A percentile compares a stretch with the other conserved stretches of the same genome.
Conservation (phyloP, 2,329 filamentous ascomycete genomes). For the Magnaporthales sp. region DNA sequence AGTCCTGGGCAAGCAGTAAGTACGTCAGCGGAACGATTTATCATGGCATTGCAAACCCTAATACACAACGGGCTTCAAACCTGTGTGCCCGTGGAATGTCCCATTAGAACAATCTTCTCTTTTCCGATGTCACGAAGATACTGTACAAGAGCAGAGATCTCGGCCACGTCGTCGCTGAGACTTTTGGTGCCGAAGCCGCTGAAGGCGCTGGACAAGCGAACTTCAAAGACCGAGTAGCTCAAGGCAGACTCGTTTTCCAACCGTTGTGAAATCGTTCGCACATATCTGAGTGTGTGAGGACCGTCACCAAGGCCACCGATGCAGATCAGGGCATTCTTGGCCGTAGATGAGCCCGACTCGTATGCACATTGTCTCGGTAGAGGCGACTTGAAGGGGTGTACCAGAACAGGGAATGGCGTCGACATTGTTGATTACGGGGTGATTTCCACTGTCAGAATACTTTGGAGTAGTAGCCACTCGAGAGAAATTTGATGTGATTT, state of each 20-base stretch:
- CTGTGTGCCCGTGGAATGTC: constrained; percentile 51
- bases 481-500: background rate
- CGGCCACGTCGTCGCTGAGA: constrained; percentile 42
- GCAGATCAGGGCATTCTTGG: constrained; percentile 53
- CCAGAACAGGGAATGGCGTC: constrained; percentile 14
- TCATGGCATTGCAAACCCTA: background rate
- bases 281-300: constrained; percentile 54
- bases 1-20: constrained; percentile 31
- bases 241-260: constrained; percentile 28
- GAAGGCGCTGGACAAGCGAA: constrained; percentile 46
- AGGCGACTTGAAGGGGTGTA: constrained; percentile 18
- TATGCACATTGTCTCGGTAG: constrained; percentile 15
- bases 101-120: constrained; percentile 44
- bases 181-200: constrained; percentile 40
- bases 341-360: constrained; percentile 10
- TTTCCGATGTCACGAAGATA: constrained; percentile 43
- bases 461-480: background rate
- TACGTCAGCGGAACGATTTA: background rate
- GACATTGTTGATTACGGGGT: background rate
- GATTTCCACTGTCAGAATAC: background rate
- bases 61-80: constrained; percentile 18
- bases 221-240: constrained; percentile 46
- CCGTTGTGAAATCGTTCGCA: constrained; percentile 33
- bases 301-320: constrained; percentile 65
- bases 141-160: constrained; percentile 42